phyloP scores from a whole-genome alignment of 345 rosid genomes.

The Gynandropsis gynandra region DNA sequence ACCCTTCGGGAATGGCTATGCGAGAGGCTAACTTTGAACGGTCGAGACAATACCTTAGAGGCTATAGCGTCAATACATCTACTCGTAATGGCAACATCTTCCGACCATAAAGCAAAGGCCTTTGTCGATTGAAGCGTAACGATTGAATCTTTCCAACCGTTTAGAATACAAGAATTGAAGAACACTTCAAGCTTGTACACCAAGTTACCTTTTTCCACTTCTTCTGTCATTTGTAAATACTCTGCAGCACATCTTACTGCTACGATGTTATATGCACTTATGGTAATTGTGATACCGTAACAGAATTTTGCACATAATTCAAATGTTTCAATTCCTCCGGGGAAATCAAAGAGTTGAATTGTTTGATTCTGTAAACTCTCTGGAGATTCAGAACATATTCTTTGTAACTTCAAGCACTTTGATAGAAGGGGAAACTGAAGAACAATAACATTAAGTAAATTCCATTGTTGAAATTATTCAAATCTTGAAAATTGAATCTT shows the following conservation, averaged over 20 bases:
- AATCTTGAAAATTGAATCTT: not conserved
- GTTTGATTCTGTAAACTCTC: conserved; percentile 51
- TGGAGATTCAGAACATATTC: conserved; percentile 67
- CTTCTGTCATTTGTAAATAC: conserved; percentile 89
- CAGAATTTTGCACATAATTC: conserved; percentile 97
- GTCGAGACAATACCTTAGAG: conserved; percentile 54
- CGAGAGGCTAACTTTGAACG: conserved; percentile 71
- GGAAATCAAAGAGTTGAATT: conserved; percentile 79
- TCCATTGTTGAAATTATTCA: too few species aligned
- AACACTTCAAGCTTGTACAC: conserved; percentile 88
- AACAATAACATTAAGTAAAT: conserved; percentile 3
- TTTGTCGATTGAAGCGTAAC: conserved; percentile 78
- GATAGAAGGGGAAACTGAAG: conserved; percentile 90
- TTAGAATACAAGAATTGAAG: conserved; percentile 76
- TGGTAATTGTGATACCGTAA: conserved; percentile 85
- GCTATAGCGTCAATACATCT: conserved; percentile 83
- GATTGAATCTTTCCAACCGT: conserved; percentile 88
- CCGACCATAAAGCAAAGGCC: conserved; percentile 65
- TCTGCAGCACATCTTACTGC: conserved; percentile 86
- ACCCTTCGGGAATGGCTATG: conserved; percentile 79
- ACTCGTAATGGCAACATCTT: conserved; percentile 79
- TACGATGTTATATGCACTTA: conserved; percentile 88
- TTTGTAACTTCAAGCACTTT: conserved; percentile 70
- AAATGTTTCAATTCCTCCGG: conserved; percentile 83
- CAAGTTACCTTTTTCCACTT: conserved; percentile 92